These are phyloP conservation scores for Phytophthora niederhauseri DNA, from an alignment of 352 stramenopile genomes.

Conservation along the genomic window DNA sequence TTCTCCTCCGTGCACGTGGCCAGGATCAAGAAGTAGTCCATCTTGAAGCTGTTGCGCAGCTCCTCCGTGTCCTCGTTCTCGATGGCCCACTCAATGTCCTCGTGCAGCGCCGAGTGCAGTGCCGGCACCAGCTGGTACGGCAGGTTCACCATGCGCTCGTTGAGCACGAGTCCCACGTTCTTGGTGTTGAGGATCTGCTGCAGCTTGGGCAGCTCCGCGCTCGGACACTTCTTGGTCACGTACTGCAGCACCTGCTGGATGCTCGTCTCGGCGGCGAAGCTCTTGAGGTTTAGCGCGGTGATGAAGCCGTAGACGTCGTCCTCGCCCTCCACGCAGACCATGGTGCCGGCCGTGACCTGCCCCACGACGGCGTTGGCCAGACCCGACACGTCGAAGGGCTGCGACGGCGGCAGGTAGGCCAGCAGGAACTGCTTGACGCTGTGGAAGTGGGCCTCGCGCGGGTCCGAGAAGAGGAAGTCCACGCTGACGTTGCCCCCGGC, in stretches of 20 bases:
- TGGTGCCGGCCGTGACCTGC: conserved; percentile 77
- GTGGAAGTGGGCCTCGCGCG: conserved; percentile 83
- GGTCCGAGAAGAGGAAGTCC: conserved; percentile 87
- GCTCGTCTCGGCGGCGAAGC: conserved; percentile 54
- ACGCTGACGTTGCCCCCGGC: conserved; percentile 61
- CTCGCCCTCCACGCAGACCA: conserved; percentile 83
- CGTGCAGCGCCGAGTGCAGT: conserved; percentile 79
- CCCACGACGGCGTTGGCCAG: conserved; percentile 76
- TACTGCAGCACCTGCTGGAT: conserved; percentile 83
- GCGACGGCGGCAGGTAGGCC: conserved; percentile 70
- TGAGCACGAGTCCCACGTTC: conserved; percentile 73
- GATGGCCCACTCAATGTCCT: conserved; percentile 88
- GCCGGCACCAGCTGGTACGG: conserved; percentile 86
- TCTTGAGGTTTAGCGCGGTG: conserved; percentile 72
- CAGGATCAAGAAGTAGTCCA: conserved; percentile 88
- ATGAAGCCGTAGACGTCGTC: conserved; percentile 89
- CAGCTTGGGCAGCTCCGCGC: conserved; percentile 48
- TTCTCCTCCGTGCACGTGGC: conserved; percentile 69
- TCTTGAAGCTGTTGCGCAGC: conserved; percentile 69
- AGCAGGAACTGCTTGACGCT: conserved; percentile 88
- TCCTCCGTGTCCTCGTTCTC: conserved; percentile 71
- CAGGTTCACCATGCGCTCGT: conserved; percentile 89
- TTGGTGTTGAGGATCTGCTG: conserved; percentile 67
- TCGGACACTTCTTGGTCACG: conserved; percentile 76
- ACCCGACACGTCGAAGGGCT: conserved; percentile 85